These are phyloP conservation scores for Zymoseptoria brevis DNA, from an alignment of 2,329 filamentous ascomycete genomes.

Conservation along the genomic window DNA sequence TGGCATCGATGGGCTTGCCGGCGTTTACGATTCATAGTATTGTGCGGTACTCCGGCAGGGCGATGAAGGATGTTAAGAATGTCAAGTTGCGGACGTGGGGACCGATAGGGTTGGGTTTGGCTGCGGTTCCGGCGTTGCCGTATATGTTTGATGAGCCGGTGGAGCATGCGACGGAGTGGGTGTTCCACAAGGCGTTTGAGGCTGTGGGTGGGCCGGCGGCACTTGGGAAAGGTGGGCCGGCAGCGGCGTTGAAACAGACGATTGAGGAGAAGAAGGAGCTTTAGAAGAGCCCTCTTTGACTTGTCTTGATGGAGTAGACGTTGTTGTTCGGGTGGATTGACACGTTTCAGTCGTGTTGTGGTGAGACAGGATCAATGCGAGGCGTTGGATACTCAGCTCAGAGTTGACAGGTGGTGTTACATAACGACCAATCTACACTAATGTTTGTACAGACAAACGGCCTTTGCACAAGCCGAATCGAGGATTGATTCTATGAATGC, in stretches of 20 bases:
- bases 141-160: conserved; percentile 86
- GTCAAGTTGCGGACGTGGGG: conserved; percentile 70
- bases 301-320: neutral
- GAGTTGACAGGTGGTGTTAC: neutral
- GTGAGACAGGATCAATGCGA: neutral
- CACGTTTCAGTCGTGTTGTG: neutral
- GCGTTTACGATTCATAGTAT: conserved; percentile 92
- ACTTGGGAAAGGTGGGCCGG: conserved; percentile 37
- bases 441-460: neutral
- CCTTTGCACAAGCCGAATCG: neutral
- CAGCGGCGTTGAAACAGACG: conserved; percentile 11
- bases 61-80: conserved; percentile 78
- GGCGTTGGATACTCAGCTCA: conserved; percentile 4
- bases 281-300: conserved; percentile 14
- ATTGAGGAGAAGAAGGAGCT: conserved; percentile 32
- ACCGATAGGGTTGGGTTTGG: conserved; percentile 69
- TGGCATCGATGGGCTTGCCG: conserved; percentile 90
- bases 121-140: conserved; percentile 70
- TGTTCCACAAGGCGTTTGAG: conserved; percentile 76
- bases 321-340: neutral
- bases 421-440: neutral
- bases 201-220: conserved; percentile 58
- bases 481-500: neutral
- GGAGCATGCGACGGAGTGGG: conserved; percentile 82
- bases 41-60: conserved; percentile 77